Evolutionary conservation across 2,329 filamentous ascomycete species (phyloP), one percentile per base, ranked within the genome.

Genomic region (Pseudopithomyces chartarum): DNA sequence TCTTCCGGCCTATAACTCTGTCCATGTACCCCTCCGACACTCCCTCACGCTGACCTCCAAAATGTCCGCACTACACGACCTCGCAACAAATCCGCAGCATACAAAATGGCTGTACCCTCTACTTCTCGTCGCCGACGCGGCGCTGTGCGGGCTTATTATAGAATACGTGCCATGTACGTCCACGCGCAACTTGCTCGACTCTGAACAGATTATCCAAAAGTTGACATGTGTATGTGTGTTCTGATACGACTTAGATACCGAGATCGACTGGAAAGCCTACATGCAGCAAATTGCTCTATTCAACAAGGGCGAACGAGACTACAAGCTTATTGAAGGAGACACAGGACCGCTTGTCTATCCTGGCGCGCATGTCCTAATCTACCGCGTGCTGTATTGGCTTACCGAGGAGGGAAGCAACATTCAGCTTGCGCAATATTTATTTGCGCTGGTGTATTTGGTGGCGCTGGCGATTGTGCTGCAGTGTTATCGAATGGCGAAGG

Each of bases 181-280:
- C 10, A 17, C n/a, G 8, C n/a, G 38, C 38, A 19, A 15, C 7
- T 6, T 5, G 6, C 12, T n/a, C 34, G 11, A 38, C 6, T 12
- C 12, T n/a, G n/a, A n/a, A n/a, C 34, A n/a, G 12, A n/a, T 38
- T 3, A n/a, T 4, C 12, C 34, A 36, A 13, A 36, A 13, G 13
- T 36, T 3, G 11, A 13, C 11, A 36, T 5, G 13, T 36, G 12
- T 36, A 36, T 36, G 26, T 8, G 56, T 52, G 48, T 36, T 40
- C 34, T 55, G 23, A 19, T 22, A 11, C 47, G 33, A n/a, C 15
- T 42, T 64, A 91, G 95, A 99, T 74, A 99, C 95, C 42, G 95
- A 99, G 77, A 99, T 99, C 70, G 95, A 99, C 78, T 99, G 94
- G 94, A 85, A 84, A 57, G 92, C 95, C 0, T 99, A 99, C 77